Base-by-base conservation (phyloP, 2,329 filamentous ascomycete genomes). In the Colletotrichum sp. region DNA sequence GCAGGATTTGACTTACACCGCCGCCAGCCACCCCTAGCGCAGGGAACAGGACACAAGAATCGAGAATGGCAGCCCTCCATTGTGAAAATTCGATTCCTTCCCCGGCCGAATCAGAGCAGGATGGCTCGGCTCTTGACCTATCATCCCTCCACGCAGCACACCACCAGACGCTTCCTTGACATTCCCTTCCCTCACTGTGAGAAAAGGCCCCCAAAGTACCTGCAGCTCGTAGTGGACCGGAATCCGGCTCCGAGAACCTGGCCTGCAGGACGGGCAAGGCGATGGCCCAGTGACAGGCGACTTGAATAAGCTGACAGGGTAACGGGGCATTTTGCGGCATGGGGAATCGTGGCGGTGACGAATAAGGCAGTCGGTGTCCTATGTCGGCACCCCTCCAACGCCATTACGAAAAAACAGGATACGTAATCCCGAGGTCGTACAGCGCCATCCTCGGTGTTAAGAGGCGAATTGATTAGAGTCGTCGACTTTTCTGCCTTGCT, bases 291-390 rank as follows among this genome's bases (percentile, higher is more conserved):
- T 75, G 57, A 69, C 34, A 74, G 36, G 60, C 34, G 44, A 60
- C 59, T 24, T 66, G 71, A 76, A 74, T 76, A 68, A 76, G 70
- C 74, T 69, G 74, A 76, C 74, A 74, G 71, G 70, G 74, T 26
- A 55, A 34, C 36, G 62, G 26, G 57, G 57, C 36, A 48, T 57
- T 12, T 55, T 57, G 48, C 28, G 48, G 48, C 8, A 39, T 55
- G 28, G 34, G 36, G 68, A 28, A 30, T 22, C 59, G n/a, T 48
- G 34, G 74, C 71, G 48, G 71, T 74, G 59, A 69, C 71, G 65
- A 74, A 76, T 69, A 36, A 52, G 70, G 57, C 64, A 48, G 36
- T 59, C 68, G 68, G 62, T 63, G 55, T 59, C 48, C 55, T 52
- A 67, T 66, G 36, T 69, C 36, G 28, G 52, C 22, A 32, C 60